Percentiles rank a stretch among this genome's conserved stretches.
phyloP scores from a whole-genome alignment of 108 stramenopile species.

The Seminavis robusta region DNA sequence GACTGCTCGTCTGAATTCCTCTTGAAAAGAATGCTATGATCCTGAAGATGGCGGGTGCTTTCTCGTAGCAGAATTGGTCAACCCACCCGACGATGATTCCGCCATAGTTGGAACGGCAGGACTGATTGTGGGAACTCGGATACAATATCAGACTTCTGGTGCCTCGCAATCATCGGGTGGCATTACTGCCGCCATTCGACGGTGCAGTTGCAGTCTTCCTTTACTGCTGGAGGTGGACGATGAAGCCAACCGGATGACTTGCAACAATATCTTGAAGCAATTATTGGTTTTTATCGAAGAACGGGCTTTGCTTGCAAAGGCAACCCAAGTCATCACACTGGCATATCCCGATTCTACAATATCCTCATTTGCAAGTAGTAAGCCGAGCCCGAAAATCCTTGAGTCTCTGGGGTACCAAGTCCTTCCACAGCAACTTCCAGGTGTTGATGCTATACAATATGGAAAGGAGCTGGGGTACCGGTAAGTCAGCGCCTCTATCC shows the following conservation, averaged over 20 bases:
- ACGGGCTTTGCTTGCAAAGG: constrained; percentile 6
- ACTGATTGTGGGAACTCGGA: constrained; percentile 8
- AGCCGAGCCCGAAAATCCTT: background rate
- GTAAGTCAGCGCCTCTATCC: too few species aligned
- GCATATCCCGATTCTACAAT: constrained; percentile 6
- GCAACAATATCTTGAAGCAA: background rate
- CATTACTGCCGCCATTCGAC: constrained; percentile 8
- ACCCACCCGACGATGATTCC: background rate
- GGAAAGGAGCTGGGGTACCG: constrained; percentile 15
- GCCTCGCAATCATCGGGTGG: constrained; percentile 6
- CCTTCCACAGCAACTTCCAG: background rate
- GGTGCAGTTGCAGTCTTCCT: background rate
- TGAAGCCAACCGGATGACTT: background rate
- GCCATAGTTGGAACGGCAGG: constrained; percentile 2
- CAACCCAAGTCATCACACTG: constrained; percentile 9
- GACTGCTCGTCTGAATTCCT: background rate
- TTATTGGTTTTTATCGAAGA: constrained; percentile 6
- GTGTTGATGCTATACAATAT: constrained; percentile 6
- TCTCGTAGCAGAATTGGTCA: constrained; percentile 1
- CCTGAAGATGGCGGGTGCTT: constrained; percentile 11
- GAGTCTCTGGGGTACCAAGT: constrained; percentile 7
- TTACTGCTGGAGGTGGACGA: background rate
- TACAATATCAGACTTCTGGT: constrained; percentile 11
- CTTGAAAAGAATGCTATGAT: constrained; percentile 6
- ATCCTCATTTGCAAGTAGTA: background rate